Evolutionary conservation across 106 monocot species (phyloP), one percentile per base, ranked within the genome.

Genomic region (Chionographis japonica): DNA sequence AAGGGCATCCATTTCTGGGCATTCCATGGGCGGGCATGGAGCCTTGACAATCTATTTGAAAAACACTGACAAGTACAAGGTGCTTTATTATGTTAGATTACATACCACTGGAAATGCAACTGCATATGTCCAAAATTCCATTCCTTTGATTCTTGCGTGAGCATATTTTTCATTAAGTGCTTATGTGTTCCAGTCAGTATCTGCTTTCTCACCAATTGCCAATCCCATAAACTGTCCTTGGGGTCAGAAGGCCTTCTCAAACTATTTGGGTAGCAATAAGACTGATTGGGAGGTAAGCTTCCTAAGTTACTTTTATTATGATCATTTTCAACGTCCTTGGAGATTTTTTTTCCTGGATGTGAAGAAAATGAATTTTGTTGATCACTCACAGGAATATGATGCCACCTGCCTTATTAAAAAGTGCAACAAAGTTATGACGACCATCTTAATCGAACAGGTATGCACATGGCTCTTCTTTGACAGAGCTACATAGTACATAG

Each of bases 1-100:
- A 43, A 57, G 71, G 14, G 77, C 92, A 50, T 97, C 95, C 12
- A 89, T 97, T 77, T 97, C 66, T 77, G 95, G 95, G 54, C 95
- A 97, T 75, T 97, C 95, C 49, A 97, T 97, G 95, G 95, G 95
- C 49, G 95, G 95, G 3, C 95, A 97, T 77, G 95, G 95, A 67
- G 95, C 95, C 27, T 68, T 97, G 60, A 92, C 84, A 14, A 92
- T 97, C 60, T 97, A 78, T 76, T 68, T 97, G 65, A 97, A 92
- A 60, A 97, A 97, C 61, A 79, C 49, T 41, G 85, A 86, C 63
- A 82, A 82, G 68, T 97, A 85, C 68, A 92, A 89, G 95, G 95
- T 89, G 63, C 18, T 65, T 71, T 64, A 14, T 69, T 46, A 10
- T 6, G 46, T 46, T 46, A 10, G 9, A 46, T 27, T 27, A 27